Percentiles rank a stretch among this genome's conserved stretches.
Conservation (phyloP, 1,284 basidiomycete species). For the Austroboletus niveus region DNA sequence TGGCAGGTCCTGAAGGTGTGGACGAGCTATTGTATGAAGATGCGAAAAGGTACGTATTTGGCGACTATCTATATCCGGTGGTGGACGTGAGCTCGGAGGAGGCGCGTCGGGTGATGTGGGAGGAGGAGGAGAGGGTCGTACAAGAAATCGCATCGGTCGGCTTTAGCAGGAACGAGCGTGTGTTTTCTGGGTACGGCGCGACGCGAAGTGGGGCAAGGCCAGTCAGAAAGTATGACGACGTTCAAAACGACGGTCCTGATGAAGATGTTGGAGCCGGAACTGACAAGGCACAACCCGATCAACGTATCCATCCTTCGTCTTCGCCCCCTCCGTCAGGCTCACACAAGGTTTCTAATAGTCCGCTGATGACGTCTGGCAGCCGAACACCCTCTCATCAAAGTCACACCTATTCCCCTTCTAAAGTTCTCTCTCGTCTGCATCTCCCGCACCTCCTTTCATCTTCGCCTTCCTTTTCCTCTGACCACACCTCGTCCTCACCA, state of each 20-base stretch:
- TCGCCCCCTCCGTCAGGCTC: constrained; percentile 10
- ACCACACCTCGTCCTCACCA: constrained; percentile 9
- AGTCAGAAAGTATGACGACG: constrained; percentile 6
- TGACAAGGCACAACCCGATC: neutral
- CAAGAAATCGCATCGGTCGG: constrained; percentile 21
- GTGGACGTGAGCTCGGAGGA: constrained; percentile 82
- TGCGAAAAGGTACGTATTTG: constrained; percentile 77
- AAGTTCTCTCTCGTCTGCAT: constrained; percentile 5
- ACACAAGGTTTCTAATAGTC: constrained; percentile 5
- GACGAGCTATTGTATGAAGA: constrained; percentile 73
- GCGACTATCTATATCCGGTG: constrained; percentile 90
- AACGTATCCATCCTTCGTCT: neutral
- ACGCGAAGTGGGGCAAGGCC: constrained; percentile 17
- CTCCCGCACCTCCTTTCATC: constrained; percentile 4
- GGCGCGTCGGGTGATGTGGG: constrained; percentile 65
- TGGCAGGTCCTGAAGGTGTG: constrained; percentile 56
- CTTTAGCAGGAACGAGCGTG: constrained; percentile 3
- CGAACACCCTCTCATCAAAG: constrained; percentile 11
- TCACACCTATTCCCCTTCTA: constrained; percentile 9
- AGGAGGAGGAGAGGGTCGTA: constrained; percentile 32
- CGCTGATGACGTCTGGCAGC: constrained; percentile 4
- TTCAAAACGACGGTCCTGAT: constrained; percentile 5
- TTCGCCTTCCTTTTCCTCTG: neutral
- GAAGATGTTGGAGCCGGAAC: neutral
- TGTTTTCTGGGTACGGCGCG: constrained; percentile 23